Conservation (phyloP, 2,329 filamentous ascomycete species). For the Ophiocordyceps camponoti-floridani region DNA sequence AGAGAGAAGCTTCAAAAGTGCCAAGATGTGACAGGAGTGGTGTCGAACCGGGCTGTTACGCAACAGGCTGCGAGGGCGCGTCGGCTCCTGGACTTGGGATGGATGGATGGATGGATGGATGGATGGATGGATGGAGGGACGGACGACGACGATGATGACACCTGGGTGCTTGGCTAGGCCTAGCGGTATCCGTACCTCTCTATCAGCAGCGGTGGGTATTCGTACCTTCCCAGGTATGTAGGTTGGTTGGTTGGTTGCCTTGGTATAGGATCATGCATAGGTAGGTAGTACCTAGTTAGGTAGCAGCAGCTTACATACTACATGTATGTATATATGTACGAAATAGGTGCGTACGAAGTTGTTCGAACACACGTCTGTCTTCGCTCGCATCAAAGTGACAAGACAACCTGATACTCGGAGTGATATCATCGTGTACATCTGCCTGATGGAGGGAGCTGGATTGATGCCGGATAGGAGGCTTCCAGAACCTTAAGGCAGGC, state of each 20-base stretch:
- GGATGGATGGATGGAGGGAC: neutral
- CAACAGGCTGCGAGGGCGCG: neutral
- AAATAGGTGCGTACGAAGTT: neutral
- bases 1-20: neutral
- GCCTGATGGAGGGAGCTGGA: neutral
- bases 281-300: no score
- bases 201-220: no score
- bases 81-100: neutral
- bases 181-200: neutral
- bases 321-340: neutral
- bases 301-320: no score
- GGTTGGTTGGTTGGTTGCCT: neutral
- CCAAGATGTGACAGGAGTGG: neutral
- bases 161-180: neutral
- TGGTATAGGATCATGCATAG: no score
- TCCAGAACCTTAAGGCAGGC: neutral
- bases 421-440: no score
- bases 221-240: neutral
- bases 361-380: no score
- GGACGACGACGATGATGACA: neutral
- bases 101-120: neutral
- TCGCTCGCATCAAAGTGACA: no score
- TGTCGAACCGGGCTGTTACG: neutral
- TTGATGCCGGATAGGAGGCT: neutral
- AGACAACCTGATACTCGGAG: no score